These are phyloP conservation scores for Boletus rubescentipes DNA, from an alignment of 768 basidiomycete genomes.

Conservation along the genomic window DNA sequence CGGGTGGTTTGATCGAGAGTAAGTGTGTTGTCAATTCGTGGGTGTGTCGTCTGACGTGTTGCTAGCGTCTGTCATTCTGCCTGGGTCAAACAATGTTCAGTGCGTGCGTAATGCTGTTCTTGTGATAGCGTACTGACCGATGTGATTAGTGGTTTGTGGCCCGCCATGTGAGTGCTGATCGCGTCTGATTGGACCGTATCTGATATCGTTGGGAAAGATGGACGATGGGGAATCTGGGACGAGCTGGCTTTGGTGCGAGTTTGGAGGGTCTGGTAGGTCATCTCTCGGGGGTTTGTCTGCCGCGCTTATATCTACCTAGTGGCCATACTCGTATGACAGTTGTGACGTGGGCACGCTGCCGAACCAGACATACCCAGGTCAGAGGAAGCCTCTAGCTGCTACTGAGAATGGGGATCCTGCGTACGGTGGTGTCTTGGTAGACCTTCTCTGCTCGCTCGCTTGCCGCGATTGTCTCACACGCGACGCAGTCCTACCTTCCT, in stretches of 20 bases:
- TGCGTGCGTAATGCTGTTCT: conserved; percentile 8
- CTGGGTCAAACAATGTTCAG: conserved; percentile 42
- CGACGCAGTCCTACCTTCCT: conserved; percentile 43
- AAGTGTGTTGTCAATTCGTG: not conserved
- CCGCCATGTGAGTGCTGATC: conserved; percentile 38
- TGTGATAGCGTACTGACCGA: conserved; percentile 6
- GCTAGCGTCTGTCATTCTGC: conserved; percentile 38
- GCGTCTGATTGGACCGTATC: not conserved
- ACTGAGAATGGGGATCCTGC: conserved; percentile 38
- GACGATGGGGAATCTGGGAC: conserved; percentile 54
- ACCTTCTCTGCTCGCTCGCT: not conserved
- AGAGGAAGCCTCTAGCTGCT: conserved; percentile 45
- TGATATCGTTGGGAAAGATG: conserved; percentile 33
- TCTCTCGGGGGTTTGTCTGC: conserved; percentile 10
- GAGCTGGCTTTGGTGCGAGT: conserved; percentile 56
- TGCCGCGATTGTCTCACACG: conserved; percentile 1
- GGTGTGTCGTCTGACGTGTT: conserved; percentile 4
- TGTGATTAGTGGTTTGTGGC: conserved; percentile 44
- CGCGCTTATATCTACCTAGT: conserved; percentile 29
- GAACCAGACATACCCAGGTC: conserved; percentile 62
- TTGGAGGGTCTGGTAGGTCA: conserved; percentile 60
- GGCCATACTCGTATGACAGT: conserved; percentile 54
- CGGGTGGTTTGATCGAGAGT: conserved; percentile 68
- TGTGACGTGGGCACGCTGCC: conserved; percentile 79
- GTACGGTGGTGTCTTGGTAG: conserved; percentile 27